Conservation (phyloP, 2,329 filamentous ascomycete genomes). For the Aciculosporium take region DNA sequence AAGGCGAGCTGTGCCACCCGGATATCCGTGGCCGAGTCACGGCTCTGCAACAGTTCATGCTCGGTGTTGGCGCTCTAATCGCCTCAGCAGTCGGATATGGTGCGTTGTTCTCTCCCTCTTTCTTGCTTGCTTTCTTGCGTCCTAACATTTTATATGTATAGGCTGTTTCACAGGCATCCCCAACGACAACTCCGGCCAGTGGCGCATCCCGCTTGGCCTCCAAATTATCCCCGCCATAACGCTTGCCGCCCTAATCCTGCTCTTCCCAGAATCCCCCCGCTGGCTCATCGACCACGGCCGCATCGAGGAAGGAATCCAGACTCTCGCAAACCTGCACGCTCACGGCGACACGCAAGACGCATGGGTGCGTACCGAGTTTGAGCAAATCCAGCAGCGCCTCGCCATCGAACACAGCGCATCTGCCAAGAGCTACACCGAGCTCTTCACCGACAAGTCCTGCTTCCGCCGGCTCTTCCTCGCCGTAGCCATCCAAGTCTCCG, state of each 20-base stretch:
- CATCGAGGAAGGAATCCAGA: background rate
- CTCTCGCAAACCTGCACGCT: background rate
- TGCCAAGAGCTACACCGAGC: background rate
- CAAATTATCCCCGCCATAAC: background rate
- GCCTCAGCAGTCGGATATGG: background rate
- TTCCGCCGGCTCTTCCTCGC: background rate
- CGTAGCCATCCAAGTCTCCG: background rate
- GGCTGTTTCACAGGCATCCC: background rate
- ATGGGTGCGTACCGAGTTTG: background rate
- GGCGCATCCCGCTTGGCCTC: background rate
- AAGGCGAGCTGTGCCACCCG: background rate
- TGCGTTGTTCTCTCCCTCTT: background rate
- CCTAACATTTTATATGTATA: background rate
- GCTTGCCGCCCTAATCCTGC: background rate
- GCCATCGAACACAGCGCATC: background rate
- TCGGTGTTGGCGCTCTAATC: background rate
- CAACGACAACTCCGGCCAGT: background rate
- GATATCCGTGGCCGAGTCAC: background rate
- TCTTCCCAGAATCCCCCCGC: background rate
- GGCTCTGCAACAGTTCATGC: background rate
- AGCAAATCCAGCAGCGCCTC: background rate
- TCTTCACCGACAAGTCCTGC: conserved; percentile 1
- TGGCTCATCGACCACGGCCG: background rate
- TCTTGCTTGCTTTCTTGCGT: too few species aligned
- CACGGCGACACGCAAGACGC: background rate